Evolutionary conservation across 768 basidiomycete genomes (phyloP).

Genomic region (Suillus weaverae): DNA sequence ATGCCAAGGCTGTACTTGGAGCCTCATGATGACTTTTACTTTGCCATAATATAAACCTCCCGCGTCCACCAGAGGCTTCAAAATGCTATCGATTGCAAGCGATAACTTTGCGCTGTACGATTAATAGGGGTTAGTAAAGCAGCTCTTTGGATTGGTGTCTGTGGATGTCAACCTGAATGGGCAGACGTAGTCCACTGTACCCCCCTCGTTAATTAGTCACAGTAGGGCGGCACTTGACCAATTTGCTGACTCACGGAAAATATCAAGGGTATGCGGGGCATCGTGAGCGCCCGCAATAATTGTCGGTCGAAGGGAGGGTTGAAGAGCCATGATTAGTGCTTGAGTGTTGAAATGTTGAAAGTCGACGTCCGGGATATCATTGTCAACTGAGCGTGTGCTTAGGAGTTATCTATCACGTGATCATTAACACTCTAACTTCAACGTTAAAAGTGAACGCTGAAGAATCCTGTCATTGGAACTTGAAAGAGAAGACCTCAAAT

Average conservation of each 20-base stretch:
- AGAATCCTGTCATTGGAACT: neutral
- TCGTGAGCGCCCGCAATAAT: conserved; percentile 57
- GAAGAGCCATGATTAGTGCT: conserved; percentile 62
- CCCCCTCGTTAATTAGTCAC: neutral
- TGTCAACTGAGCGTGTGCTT: neutral
- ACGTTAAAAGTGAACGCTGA: neutral
- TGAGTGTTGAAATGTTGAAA: conserved; percentile 11
- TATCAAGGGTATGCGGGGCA: conserved; percentile 77
- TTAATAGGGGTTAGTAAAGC: neutral
- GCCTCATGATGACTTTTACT: conserved; percentile 70
- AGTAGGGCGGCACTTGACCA: neutral
- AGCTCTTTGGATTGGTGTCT: neutral
- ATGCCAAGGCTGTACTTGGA: conserved; percentile 83
- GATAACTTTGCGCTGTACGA: conserved; percentile 57
- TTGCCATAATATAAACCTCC: conserved; percentile 69
- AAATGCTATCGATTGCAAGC: conserved; percentile 54
- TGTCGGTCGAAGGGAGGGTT: conserved; percentile 68
- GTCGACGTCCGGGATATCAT: neutral
- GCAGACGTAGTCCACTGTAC: conserved; percentile 82
- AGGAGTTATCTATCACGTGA: neutral
- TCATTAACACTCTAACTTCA: neutral
- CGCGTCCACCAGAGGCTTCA: conserved; percentile 57
- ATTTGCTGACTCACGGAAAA: conserved; percentile 57
- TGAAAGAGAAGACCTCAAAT: neutral
- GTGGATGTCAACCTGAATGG: conserved; percentile 59